phyloP scores from a whole-genome alignment of 106 monocot genomes.

The Ottelia alismoides region DNA sequence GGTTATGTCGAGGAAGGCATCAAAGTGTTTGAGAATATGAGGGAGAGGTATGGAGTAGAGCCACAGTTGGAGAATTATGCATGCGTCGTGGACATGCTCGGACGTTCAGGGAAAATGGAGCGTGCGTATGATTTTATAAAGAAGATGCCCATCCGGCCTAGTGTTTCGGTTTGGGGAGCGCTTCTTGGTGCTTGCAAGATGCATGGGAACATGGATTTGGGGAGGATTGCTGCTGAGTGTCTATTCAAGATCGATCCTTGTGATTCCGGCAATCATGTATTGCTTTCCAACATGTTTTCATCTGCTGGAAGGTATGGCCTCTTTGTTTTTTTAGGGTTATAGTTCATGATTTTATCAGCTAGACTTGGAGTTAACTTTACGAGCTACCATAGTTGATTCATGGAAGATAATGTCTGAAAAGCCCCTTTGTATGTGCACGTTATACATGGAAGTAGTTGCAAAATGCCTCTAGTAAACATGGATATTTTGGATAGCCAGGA shows the following conservation, averaged over 20 bases:
- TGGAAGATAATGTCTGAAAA: no score
- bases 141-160: constrained; percentile 63
- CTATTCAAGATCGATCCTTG: constrained; percentile 63
- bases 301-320: constrained; percentile 52
- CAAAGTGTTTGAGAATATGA: constrained; percentile 64
- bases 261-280: constrained; percentile 75
- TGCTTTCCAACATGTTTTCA: constrained; percentile 77
- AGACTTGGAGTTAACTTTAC: no score
- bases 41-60: constrained; percentile 49
- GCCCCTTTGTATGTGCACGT: no score
- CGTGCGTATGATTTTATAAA: constrained; percentile 62
- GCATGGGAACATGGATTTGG: constrained; percentile 65
- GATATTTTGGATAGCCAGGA: no score
- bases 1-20: constrained; percentile 46
- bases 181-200: constrained; percentile 76
- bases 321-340: no score
- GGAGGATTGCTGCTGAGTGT: constrained; percentile 56
- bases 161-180: constrained; percentile 79
- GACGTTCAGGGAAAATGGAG: constrained; percentile 77
- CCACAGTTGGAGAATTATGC: constrained; percentile 69
- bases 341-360: no score
- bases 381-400: no score
- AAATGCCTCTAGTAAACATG: no score
- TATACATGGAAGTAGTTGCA: no score
- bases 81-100: constrained; percentile 79